phyloP scores from a whole-genome alignment of 2,329 filamentous ascomycete species.

The Geoglossum cookeanum region DNA sequence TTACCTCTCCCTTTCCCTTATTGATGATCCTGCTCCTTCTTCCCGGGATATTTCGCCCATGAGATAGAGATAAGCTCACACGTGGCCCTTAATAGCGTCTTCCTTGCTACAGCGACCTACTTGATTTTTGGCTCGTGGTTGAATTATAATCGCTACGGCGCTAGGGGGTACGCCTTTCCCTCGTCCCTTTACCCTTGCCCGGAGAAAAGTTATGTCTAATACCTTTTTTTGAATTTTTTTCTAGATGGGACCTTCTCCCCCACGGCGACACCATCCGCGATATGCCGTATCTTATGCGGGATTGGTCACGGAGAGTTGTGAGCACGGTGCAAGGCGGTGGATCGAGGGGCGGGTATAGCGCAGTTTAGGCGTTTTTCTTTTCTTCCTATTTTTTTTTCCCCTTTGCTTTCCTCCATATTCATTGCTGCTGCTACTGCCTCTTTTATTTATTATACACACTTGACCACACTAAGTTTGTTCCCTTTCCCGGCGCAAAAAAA shows the following conservation, averaged over 20 bases:
- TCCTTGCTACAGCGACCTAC: conserved; percentile 71
- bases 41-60: background rate
- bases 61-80: background rate
- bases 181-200: background rate
- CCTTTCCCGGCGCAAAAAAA: too few relatives aligned
- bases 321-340: conserved; percentile 72
- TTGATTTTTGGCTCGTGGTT: conserved; percentile 97
- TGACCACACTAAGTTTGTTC: too few relatives aligned
- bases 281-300: conserved; percentile 77
- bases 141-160: conserved; percentile 94
- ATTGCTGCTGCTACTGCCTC: background rate
- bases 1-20: conserved; percentile 12
- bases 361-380: conserved; percentile 37
- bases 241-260: conserved; percentile 73
- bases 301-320: conserved; percentile 62
- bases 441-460: too few relatives aligned
- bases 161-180: conserved; percentile 33
- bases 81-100: conserved; percentile 38
- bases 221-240: background rate
- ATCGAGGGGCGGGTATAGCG: conserved; percentile 80
- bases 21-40: background rate
- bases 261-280: conserved; percentile 87
- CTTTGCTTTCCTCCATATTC: background rate
- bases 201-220: background rate
- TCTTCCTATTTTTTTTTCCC: background rate